Evolutionary conservation across 345 rosid species (phyloP).

Genomic region (Ceriops decandra): DNA sequence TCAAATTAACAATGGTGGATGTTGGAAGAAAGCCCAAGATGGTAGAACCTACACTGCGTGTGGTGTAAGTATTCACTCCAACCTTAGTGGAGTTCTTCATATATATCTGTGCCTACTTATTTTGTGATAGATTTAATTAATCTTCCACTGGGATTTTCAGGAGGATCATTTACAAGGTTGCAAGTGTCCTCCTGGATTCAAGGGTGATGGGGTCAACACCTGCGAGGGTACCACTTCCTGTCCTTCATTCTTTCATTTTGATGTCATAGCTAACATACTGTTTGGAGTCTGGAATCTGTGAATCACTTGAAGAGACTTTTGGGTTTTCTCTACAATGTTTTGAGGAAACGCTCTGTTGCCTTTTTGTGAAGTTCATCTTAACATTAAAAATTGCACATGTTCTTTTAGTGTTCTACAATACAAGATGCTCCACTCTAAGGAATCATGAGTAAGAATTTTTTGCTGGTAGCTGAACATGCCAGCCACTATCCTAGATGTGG

Average conservation of each 20-base stretch:
- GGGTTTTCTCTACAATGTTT: no score
- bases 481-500: not conserved
- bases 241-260: not conserved
- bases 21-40: slow-evolving; percentile 72
- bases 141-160: slow-evolving; percentile 32
- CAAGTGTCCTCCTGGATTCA: slow-evolving; percentile 89
- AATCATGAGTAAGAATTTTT: not conserved
- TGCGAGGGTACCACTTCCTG: slow-evolving; percentile 58
- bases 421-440: not conserved
- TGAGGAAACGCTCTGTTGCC: no score
- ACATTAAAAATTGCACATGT: no score
- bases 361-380: no score
- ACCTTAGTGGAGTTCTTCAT: slow-evolving; percentile 8
- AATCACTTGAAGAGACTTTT: no score
- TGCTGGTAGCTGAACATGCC: not conserved
- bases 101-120: not conserved
- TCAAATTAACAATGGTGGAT: slow-evolving; percentile 79
- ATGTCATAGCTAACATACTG: not conserved
- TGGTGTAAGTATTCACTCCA: slow-evolving; percentile 40
- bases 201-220: slow-evolving; percentile 69
- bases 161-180: slow-evolving; percentile 61
- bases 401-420: no score
- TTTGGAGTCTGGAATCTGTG: no score
- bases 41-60: slow-evolving; percentile 76
- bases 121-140: not conserved